Base-by-base conservation (phyloP, 768 basidiomycete genomes). In the Phanerochaete carnosa region DNA sequence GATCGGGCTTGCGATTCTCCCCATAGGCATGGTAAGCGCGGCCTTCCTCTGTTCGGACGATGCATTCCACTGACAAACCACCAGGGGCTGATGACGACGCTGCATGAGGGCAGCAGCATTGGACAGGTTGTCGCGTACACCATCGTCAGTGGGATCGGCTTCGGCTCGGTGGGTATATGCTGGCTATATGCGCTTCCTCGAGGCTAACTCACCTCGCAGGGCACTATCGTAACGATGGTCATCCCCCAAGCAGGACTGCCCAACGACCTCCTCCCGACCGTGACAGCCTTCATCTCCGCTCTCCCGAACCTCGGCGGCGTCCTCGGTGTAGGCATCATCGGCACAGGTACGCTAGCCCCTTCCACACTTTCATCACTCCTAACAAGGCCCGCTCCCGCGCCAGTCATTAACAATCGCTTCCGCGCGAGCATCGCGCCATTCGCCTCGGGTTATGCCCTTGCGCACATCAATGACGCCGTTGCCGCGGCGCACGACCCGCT, bases 401-500 rank as follows among this genome's bases (percentile, higher is more conserved):
- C 37, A 64, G 62, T 64, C 6, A 64, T 64, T 43, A 64, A 64
- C 45, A 64, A 60, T 35, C 25, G 45, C 23, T 64, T 64, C 59
- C 58, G 62, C 33, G 11, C 46, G 22, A 32, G 35, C 19, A 45
- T 64, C 4, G 15, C 54, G 1, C 12, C 22, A 1, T 37, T 60
- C 37, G 28, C 45, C 13, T 28, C 50, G 13, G 32, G 19, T 15
- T 37, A 55, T 26, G 28, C 53, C 22, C 54, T 54, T 7, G 16
- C 29, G 51, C 50, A 56, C 62, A 51, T 64, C 54, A 64, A 64
- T 49, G 62, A 64, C 55, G 62, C 62, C n/a, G 62, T 64, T 26
- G 33, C 62, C 35, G 62, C 62, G 15, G 29, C 62, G 8, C 30
- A 22, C 33, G 52, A 57, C 43, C 62, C 59, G 8, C 26, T 45